Evolutionary conservation across 108 stramenopile genomes (phyloP).

Genomic region (Pseudonitzschia multiseries): DNA sequence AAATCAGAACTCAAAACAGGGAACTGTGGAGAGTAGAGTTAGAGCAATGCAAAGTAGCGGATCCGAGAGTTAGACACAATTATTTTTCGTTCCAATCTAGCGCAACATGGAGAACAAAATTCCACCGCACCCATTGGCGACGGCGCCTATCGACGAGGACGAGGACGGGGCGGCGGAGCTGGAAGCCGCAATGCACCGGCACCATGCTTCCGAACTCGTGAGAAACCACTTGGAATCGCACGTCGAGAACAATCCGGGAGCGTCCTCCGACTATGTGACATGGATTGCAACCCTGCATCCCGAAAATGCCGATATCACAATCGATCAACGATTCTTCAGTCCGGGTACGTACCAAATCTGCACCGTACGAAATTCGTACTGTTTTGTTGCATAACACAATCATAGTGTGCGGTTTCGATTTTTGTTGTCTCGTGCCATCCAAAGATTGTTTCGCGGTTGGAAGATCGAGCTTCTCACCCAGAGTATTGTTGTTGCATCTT

Average conservation of each 20-base stretch:
- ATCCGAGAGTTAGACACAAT: too few relatives aligned
- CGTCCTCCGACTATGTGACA: conserved; percentile 26
- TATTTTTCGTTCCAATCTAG: too few relatives aligned
- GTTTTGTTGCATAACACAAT: too few relatives aligned
- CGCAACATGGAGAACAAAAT: too few relatives aligned
- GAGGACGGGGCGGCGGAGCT: conserved; percentile 8
- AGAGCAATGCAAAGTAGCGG: too few relatives aligned
- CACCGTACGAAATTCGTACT: not conserved
- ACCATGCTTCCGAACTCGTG: conserved; percentile 2
- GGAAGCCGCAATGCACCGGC: conserved; percentile 16
- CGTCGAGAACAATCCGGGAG: conserved; percentile 18
- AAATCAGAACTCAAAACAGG: too few relatives aligned
- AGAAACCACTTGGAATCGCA: conserved; percentile 23
- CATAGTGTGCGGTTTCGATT: too few relatives aligned
- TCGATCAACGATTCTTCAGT: conserved; percentile 36
- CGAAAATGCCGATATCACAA: conserved; percentile 38
- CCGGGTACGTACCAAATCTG: conserved; percentile 13
- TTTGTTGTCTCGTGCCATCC: too few relatives aligned
- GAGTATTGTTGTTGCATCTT: not conserved
- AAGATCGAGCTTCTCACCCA: not conserved
- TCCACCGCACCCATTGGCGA: not conserved
- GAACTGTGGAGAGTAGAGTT: too few relatives aligned
- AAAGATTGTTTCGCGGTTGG: too few relatives aligned
- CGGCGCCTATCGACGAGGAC: not conserved
- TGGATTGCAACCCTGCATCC: conserved; percentile 51